Evolutionary conservation across 106 monocot species (phyloP).

Genomic region (Dioscorea alata): DNA sequence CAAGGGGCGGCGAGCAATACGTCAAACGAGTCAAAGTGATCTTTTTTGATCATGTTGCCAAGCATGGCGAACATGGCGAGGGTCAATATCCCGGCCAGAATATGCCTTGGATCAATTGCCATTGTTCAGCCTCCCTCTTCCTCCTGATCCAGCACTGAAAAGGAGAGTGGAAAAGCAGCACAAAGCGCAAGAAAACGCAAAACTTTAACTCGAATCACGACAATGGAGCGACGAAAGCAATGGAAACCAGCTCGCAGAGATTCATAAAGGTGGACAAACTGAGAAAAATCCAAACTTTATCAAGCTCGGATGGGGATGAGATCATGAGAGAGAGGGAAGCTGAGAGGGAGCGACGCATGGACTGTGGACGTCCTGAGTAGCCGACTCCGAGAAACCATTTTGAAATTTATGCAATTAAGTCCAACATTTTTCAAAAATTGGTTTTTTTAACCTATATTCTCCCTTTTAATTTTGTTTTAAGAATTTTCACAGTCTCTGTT

Average conservation of each 20-base stretch:
- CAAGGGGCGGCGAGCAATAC: conserved; percentile 7
- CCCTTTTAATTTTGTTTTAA: no score
- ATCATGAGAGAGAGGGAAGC: background rate
- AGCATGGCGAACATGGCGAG: conserved; percentile 91
- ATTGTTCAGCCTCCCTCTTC: conserved; percentile 13
- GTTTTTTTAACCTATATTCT: no score
- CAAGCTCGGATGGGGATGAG: background rate
- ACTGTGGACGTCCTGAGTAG: no score
- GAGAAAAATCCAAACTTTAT: background rate
- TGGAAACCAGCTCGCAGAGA: background rate
- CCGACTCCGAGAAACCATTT: no score
- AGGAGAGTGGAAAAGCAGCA: background rate
- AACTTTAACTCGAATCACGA: background rate
- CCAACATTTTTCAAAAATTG: no score
- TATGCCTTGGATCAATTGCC: conserved; percentile 82
- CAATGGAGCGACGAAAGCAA: background rate
- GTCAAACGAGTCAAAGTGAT: conserved; percentile 60
- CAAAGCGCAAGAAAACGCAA: background rate
- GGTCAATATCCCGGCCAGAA: conserved; percentile 74
- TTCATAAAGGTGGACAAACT: background rate
- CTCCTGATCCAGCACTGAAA: background rate
- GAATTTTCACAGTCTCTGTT: no score
- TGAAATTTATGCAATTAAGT: no score
- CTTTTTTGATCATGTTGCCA: conserved; percentile 80
- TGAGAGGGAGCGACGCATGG: no score